Percentiles rank a stretch among this genome's conserved stretches.
These are phyloP conservation scores for Globisporangium viniferum DNA, from an alignment of 352 stramenopile species.

Conservation along the genomic window DNA sequence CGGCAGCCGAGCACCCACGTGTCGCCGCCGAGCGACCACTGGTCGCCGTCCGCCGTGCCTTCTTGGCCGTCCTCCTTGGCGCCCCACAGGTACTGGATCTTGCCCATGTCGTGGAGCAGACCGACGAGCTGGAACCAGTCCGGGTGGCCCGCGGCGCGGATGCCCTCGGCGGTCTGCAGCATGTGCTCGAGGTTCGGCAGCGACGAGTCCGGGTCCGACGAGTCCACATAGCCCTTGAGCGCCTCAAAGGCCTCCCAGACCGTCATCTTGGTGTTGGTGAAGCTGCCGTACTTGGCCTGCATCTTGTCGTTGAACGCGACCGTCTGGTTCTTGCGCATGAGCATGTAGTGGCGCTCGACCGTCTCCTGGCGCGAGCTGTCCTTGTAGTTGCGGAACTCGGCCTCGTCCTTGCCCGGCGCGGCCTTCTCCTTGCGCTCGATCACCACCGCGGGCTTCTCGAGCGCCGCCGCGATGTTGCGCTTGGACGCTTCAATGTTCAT, in stretches of 20 bases:
- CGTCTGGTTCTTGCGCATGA: constrained; percentile 78
- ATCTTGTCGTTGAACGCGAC: constrained; percentile 70
- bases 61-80: constrained; percentile 80
- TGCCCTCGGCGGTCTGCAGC: constrained; percentile 93
- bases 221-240: constrained; percentile 92
- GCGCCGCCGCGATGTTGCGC: background rate
- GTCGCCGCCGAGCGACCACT: constrained; percentile 92
- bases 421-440: constrained; percentile 37
- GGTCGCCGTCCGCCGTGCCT: constrained; percentile 81
- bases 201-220: constrained; percentile 89
- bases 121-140: constrained; percentile 93
- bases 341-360: constrained; percentile 72
- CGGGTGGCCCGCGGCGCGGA: constrained; percentile 83
- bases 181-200: constrained; percentile 92
- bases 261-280: constrained; percentile 83
- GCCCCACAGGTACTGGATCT: constrained; percentile 94
- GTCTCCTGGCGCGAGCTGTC: constrained; percentile 59
- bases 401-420: constrained; percentile 51
- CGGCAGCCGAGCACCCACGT: constrained; percentile 91
- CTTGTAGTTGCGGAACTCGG: constrained; percentile 81
- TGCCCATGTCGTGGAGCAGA: constrained; percentile 93
- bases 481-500: constrained; percentile 16
- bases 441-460: background rate
- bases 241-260: constrained; percentile 89
- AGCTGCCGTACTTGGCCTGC: constrained; percentile 67